Evolutionary conservation across 495 filamentous ascomycete species (phyloP).

Genomic region (Glarea lozoyensis): DNA sequence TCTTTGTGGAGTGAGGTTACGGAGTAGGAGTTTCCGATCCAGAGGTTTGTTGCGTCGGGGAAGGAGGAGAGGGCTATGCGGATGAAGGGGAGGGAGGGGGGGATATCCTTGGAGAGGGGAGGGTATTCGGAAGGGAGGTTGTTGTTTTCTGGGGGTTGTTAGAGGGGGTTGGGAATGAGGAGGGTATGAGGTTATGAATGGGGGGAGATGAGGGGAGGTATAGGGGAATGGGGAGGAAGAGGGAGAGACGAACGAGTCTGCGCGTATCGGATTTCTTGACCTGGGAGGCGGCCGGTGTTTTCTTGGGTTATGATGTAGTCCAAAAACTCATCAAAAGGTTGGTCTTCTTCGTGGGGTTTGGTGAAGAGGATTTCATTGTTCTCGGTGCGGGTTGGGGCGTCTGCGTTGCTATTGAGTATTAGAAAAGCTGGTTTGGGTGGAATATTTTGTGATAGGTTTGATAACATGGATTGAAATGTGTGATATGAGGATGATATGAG

Average conservation of each 20-base stretch:
- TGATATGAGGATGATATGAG: not conserved
- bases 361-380: slow-evolving; percentile 38
- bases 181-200: not conserved
- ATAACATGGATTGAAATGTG: not conserved
- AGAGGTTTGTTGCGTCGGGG: slow-evolving; percentile 70
- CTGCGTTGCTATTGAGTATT: slow-evolving; percentile 50
- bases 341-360: slow-evolving; percentile 45
- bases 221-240: not conserved
- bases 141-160: slow-evolving; percentile 49
- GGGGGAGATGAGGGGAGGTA: not conserved
- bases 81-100: slow-evolving; percentile 52
- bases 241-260: slow-evolving; percentile 34
- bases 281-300: slow-evolving; percentile 1
- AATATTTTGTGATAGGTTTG: too few relatives aligned
- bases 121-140: slow-evolving; percentile 64
- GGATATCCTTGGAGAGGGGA: slow-evolving; percentile 45
- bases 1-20: slow-evolving; percentile 66
- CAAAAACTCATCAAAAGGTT: slow-evolving; percentile 37
- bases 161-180: not conserved
- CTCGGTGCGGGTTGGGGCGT: slow-evolving; percentile 39
- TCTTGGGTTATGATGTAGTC: slow-evolving; percentile 35
- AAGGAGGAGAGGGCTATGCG: slow-evolving; percentile 48
- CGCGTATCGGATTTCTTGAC: slow-evolving; percentile 37
- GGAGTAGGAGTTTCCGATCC: slow-evolving; percentile 61
- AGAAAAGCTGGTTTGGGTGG: too few relatives aligned